Evolutionary conservation across 257 asterid species (phyloP).

Genomic region (Solanum sparsipilum): DNA sequence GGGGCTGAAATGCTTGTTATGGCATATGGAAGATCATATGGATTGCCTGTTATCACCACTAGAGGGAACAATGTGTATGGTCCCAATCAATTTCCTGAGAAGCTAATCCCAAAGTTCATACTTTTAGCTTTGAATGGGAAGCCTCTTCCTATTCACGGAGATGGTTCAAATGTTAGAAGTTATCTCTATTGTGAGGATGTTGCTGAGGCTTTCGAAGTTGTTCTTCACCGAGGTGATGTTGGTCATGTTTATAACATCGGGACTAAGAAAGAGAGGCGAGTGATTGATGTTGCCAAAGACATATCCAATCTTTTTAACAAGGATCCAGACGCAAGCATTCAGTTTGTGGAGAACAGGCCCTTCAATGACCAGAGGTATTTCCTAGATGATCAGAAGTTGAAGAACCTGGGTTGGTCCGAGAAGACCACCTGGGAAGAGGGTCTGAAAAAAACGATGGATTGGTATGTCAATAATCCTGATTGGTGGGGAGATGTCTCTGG

Average conservation of each 20-base stretch:
- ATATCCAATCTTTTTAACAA: slow-evolving; percentile 68
- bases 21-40: slow-evolving; percentile 97
- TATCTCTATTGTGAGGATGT: slow-evolving; percentile 95
- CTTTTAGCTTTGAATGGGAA: slow-evolving; percentile 83
- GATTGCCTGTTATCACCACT: slow-evolving; percentile 81
- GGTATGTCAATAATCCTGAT: slow-evolving; percentile 74
- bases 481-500: slow-evolving; percentile 99
- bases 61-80: slow-evolving; percentile 92
- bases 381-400: slow-evolving; percentile 87
- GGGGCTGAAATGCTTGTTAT: slow-evolving; percentile 99
- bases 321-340: slow-evolving; percentile 68
- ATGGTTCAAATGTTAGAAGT: slow-evolving; percentile 89
- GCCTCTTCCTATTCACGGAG: slow-evolving; percentile 94
- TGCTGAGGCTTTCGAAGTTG: slow-evolving; percentile 86
- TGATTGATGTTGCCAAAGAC: slow-evolving; percentile 81
- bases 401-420: slow-evolving; percentile 78
- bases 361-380: slow-evolving; percentile 96
- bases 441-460: slow-evolving; percentile 71
- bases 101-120: slow-evolving; percentile 91
- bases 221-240: slow-evolving; percentile 93
- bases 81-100: slow-evolving; percentile 92
- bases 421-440: slow-evolving; percentile 92
- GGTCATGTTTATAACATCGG: slow-evolving; percentile 96
- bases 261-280: slow-evolving; percentile 89
- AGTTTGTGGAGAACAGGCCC: slow-evolving; percentile 88